Percentiles rank a stretch among this genome's conserved stretches.
Conservation (phyloP, 192 early-diverging fungal genomes). For the Neocallimastix lanati region DNA sequence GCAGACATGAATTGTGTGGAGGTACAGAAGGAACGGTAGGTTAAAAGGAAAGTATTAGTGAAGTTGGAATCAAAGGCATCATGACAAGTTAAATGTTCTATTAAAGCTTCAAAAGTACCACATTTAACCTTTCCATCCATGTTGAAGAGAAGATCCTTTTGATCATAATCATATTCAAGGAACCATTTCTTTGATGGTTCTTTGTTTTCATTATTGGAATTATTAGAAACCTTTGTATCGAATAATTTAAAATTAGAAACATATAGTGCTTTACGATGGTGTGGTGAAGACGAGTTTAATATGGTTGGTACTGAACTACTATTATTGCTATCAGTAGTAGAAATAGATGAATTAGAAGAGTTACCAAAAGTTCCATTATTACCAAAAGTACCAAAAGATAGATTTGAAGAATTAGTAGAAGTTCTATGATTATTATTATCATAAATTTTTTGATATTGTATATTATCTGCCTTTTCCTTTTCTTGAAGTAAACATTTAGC, state of each 20-base stretch:
- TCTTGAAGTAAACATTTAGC: background rate
- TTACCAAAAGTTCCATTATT: too few species aligned
- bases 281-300: too few species aligned
- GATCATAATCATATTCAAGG: conserved; percentile 30
- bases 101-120: conserved; percentile 43
- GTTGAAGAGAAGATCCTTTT: conserved; percentile 38
- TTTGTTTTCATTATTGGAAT: background rate
- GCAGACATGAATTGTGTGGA: conserved; percentile 54
- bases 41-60: conserved; percentile 73
- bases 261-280: too few species aligned
- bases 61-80: conserved; percentile 42
- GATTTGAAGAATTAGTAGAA: background rate
- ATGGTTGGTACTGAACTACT: background rate
- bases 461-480: background rate
- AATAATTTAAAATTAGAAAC: background rate
- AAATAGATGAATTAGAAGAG: background rate
- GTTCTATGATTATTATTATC: background rate
- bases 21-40: conserved; percentile 81
- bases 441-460: background rate
- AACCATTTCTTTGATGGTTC: conserved; percentile 18
- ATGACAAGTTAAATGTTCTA: conserved; percentile 57
- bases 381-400: too few species aligned
- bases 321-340: background rate
- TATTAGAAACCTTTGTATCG: background rate
- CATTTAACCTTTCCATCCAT: conserved; percentile 56